Conservation (phyloP, 139 green algal species). For the Yamagishiella unicocca region DNA sequence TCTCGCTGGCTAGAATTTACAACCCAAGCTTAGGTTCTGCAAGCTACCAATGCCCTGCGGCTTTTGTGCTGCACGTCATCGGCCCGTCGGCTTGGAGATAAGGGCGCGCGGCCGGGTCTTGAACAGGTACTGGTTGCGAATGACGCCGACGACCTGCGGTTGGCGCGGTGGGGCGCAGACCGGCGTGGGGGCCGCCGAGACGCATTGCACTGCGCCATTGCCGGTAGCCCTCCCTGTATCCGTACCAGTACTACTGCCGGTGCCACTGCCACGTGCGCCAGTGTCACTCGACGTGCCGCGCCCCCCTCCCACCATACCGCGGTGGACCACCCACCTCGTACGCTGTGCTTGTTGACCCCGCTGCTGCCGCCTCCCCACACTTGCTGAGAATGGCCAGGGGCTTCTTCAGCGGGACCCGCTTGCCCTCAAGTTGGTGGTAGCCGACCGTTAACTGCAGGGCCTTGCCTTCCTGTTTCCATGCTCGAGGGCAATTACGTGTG, state of each 20-base stretch:
- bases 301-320: too few relatives aligned
- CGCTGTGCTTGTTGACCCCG: neutral
- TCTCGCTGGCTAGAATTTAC: neutral
- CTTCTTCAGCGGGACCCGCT: constrained; percentile 83
- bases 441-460: constrained; percentile 79
- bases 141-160: constrained; percentile 78
- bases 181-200: too few relatives aligned
- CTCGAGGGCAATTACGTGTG: too few relatives aligned
- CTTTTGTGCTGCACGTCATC: neutral
- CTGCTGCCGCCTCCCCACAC: neutral
- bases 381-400: constrained; percentile 82
- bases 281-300: too few relatives aligned
- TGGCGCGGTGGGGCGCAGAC: neutral
- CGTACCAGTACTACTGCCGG: too few relatives aligned
- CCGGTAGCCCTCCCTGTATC: too few relatives aligned
- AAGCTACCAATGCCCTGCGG: neutral
- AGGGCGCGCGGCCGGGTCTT: constrained; percentile 83
- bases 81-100: constrained; percentile 75
- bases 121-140: constrained; percentile 87
- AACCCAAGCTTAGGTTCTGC: neutral
- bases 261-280: too few relatives aligned
- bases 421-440: constrained; percentile 89
- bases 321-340: constrained; percentile 22
- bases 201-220: too few relatives aligned
- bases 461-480: constrained; percentile 70